phyloP scores from a whole-genome alignment of 2,329 filamentous ascomycete species.

The Simplicillium aogashimaense region DNA sequence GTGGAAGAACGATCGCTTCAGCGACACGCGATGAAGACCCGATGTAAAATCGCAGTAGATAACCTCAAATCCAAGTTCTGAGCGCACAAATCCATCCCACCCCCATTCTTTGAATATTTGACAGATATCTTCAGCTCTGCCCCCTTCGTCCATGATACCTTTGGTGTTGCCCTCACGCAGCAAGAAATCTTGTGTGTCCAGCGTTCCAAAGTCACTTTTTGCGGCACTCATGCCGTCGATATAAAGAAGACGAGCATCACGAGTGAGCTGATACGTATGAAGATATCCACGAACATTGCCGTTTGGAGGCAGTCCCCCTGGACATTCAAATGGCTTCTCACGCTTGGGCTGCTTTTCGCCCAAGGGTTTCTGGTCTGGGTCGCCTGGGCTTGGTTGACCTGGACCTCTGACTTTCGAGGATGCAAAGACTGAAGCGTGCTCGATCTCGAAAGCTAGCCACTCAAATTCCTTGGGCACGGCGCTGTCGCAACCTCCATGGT shows the following conservation, averaged over 20 bases:
- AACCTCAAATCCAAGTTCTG: constrained; percentile 63
- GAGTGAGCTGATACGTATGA: constrained; percentile 53
- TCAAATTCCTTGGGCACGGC: constrained; percentile 44
- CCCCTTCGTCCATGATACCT: constrained; percentile 29
- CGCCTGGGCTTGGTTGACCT: background rate
- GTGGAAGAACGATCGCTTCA: constrained; percentile 14
- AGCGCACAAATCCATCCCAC: constrained; percentile 56
- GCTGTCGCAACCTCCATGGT: constrained; percentile 47
- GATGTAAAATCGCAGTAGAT: constrained; percentile 54
- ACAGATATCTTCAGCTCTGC: constrained; percentile 47
- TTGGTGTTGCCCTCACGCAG: constrained; percentile 32
- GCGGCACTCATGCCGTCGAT: constrained; percentile 61
- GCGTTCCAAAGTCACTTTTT: constrained; percentile 54
- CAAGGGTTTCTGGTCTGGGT: constrained; percentile 1
- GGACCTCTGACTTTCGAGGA: constrained; percentile 4
- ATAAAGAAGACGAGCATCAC: constrained; percentile 52
- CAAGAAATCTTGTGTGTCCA: constrained; percentile 57
- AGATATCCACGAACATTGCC: constrained; percentile 42
- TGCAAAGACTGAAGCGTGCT: constrained; percentile 61
- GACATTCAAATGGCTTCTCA: constrained; percentile 7
- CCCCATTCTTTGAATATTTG: constrained; percentile 40
- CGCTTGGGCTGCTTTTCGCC: constrained; percentile 1
- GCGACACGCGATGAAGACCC: constrained; percentile 26
- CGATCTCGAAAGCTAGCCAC: constrained; percentile 70
- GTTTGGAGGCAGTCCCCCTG: background rate